Percentiles rank a stretch among this genome's conserved stretches.
Conservation (phyloP, 2,329 filamentous ascomycete species). For the Fusarium mundagurra region DNA sequence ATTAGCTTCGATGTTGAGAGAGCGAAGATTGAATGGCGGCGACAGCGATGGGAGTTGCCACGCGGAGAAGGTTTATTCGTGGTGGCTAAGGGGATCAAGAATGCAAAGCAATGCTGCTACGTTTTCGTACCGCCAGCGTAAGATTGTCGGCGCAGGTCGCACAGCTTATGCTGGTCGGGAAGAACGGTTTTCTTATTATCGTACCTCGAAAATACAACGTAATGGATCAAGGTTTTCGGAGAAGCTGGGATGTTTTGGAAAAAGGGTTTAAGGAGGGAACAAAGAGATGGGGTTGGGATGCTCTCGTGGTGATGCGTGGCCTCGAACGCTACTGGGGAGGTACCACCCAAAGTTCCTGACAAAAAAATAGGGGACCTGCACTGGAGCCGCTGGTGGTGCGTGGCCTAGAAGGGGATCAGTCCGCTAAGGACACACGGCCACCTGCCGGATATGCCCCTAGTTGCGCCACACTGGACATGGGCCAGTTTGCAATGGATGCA, state of each 20-base stretch:
- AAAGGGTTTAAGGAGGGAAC: neutral
- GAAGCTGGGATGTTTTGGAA: neutral
- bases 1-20: conserved; percentile 9
- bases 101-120: neutral
- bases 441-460: neutral
- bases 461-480: conserved; percentile 26
- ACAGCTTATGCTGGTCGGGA: conserved; percentile 13
- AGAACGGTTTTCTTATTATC: neutral
- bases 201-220: conserved; percentile 28
- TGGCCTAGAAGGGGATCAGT: neutral
- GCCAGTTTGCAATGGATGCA: conserved; percentile 16
- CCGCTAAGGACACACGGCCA: neutral
- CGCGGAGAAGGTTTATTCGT: conserved; percentile 9
- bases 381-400: conserved; percentile 10
- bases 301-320: conserved; percentile 38
- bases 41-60: conserved; percentile 12
- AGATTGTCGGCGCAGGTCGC: conserved; percentile 17
- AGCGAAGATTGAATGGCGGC: conserved; percentile 1
- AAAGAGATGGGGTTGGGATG: conserved; percentile 13
- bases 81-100: conserved; percentile 6
- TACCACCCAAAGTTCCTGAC: conserved; percentile 21
- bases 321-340: conserved; percentile 24
- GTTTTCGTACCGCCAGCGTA: conserved; percentile 6
- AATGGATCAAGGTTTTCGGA: neutral
- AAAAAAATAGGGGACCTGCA: conserved; percentile 34